Conservation (phyloP, 495 filamentous ascomycete genomes). For the Xeromyces bisporus region DNA sequence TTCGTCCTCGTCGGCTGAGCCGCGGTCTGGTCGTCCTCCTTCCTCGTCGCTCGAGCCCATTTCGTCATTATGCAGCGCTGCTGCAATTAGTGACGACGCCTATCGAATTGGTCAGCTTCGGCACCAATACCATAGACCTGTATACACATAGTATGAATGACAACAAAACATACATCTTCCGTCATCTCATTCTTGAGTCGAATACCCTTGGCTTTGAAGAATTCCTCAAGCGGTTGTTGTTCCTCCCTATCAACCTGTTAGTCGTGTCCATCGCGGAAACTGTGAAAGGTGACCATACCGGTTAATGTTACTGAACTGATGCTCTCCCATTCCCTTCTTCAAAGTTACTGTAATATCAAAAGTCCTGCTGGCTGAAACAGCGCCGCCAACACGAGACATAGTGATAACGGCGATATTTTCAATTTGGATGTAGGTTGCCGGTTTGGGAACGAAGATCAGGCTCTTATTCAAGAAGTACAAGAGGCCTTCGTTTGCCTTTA, state of each 20-base stretch:
- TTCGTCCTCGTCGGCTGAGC: conserved; percentile 88
- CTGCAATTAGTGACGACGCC: conserved; percentile 52
- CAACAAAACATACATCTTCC: conserved; percentile 45
- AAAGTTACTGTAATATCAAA: conserved; percentile 89
- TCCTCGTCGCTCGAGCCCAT: conserved; percentile 78
- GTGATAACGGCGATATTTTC: conserved; percentile 78
- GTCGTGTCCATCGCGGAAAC: conserved; percentile 1
- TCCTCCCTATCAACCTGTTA: conserved; percentile 48
- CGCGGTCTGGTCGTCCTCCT: conserved; percentile 50
- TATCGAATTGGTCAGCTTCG: conserved; percentile 6
- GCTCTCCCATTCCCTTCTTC: conserved; percentile 61
- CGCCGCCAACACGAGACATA: conserved; percentile 89
- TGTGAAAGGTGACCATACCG: conserved; percentile 31
- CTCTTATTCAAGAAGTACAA: conserved; percentile 95
- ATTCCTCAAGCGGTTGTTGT: conserved; percentile 82
- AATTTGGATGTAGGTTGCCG: conserved; percentile 86
- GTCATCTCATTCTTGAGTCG: conserved; percentile 94
- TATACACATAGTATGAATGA: no score
- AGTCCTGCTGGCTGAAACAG: conserved; percentile 81
- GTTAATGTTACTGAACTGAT: conserved; percentile 98
- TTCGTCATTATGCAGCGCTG: conserved; percentile 60
- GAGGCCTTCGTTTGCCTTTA: conserved; percentile 96
- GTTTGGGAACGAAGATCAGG: conserved; percentile 98
- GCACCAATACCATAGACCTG: no score
- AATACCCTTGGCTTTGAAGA: conserved; percentile 84